Conservation (phyloP, 2,329 filamentous ascomycete genomes). For the Phialemoniopsis sp. region DNA sequence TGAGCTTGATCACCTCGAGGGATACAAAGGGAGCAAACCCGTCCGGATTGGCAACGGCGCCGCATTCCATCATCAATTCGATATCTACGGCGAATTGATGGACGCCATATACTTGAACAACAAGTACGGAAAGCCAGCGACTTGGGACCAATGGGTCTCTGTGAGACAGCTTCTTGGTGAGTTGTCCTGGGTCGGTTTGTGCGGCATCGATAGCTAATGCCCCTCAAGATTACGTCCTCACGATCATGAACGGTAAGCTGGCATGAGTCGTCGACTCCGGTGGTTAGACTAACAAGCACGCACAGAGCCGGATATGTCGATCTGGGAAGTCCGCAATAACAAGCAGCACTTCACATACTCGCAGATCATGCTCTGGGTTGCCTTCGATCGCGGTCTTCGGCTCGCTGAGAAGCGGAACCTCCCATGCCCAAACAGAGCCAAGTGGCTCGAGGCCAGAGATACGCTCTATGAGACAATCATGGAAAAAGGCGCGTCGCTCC, state of each 20-base stretch:
- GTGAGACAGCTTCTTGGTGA: constrained; percentile 61
- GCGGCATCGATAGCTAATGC: not conserved
- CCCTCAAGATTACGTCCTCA: constrained; percentile 60
- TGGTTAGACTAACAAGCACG: constrained; percentile 6
- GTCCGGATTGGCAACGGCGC: constrained; percentile 77
- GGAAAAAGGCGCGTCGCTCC: constrained; percentile 50
- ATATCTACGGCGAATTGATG: constrained; percentile 77
- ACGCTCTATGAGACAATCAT: constrained; percentile 71
- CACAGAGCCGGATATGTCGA: constrained; percentile 70
- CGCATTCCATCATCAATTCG: constrained; percentile 71
- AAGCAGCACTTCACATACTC: constrained; percentile 78
- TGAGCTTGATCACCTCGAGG: constrained; percentile 66
- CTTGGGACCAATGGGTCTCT: constrained; percentile 72
- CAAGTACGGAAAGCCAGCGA: constrained; percentile 72
- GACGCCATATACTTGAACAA: constrained; percentile 76
- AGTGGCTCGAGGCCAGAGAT: constrained; percentile 66
- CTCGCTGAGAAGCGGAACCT: constrained; percentile 72
- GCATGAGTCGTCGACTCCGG: too few species aligned
- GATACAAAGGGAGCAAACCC: constrained; percentile 66
- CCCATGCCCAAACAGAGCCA: constrained; percentile 64
- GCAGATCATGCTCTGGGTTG: constrained; percentile 83
- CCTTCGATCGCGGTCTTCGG: constrained; percentile 70
- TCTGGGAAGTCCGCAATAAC: constrained; percentile 75
- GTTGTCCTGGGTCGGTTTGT: constrained; percentile 4
- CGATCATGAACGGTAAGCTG: constrained; percentile 53